These are phyloP conservation scores for Penicillium odoratum DNA, from an alignment of 495 filamentous ascomycete species.

Conservation along the genomic window DNA sequence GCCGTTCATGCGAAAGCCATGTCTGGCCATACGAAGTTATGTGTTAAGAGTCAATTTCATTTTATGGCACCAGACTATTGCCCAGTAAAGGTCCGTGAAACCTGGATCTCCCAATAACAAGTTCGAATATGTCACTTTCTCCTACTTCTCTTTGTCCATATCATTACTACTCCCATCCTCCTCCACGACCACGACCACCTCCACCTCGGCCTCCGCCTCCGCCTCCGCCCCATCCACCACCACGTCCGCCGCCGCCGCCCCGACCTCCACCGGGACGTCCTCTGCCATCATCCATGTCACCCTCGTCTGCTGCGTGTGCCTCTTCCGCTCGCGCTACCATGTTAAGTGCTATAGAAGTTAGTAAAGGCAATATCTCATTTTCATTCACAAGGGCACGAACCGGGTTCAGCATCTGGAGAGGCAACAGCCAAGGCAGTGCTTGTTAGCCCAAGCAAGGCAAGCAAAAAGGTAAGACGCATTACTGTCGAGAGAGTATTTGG, in stretches of 20 bases:
- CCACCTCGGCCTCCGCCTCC: not conserved
- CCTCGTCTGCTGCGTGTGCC: not conserved
- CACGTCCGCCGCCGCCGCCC: not conserved
- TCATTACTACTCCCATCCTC: not conserved
- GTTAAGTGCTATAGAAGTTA: not conserved
- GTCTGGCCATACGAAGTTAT: not conserved
- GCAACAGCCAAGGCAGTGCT: not conserved
- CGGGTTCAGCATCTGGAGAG: not conserved
- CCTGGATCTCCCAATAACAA: not conserved
- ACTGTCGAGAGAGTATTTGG: not conserved
- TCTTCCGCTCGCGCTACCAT: not conserved
- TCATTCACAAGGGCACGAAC: not conserved
- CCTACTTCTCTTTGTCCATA: not conserved
- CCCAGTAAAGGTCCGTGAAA: not conserved
- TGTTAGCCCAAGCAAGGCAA: not conserved
- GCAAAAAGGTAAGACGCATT: not conserved
- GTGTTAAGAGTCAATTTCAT: not conserved
- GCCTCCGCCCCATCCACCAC: not conserved
- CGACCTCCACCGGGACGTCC: not conserved
- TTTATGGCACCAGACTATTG: not conserved
- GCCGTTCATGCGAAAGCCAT: not conserved
- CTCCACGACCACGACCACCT: not conserved
- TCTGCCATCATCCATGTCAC: not conserved
- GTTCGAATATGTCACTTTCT: too few relatives aligned
- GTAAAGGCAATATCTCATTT: not conserved